phyloP scores from a whole-genome alignment of 2,329 filamentous ascomycete species.

The Orbilia quercus region DNA sequence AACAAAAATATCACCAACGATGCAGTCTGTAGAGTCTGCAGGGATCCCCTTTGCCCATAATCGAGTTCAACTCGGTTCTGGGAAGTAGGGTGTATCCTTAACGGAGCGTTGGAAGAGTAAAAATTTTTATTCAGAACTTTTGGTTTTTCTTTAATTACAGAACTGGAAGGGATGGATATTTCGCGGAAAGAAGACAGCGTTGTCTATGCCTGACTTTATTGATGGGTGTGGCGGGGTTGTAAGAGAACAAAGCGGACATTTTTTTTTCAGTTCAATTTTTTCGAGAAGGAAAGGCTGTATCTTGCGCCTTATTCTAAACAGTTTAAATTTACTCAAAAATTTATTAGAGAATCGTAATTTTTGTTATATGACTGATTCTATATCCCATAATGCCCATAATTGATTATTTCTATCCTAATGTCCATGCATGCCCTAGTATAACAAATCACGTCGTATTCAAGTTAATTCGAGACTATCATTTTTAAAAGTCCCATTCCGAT shows the following conservation, averaged over 20 bases:
- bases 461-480: no score
- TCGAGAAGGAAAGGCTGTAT: no score
- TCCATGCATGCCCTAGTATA: no score
- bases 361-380: background rate
- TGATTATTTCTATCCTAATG: no score
- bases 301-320: no score
- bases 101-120: constrained; percentile 83
- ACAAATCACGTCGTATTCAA: no score
- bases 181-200: constrained; percentile 54
- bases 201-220: constrained; percentile 52
- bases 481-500: no score
- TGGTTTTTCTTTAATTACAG: constrained; percentile 44
- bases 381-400: no score
- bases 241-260: constrained; percentile 62
- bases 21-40: constrained; percentile 80
- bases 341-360: no score
- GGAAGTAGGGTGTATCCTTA: constrained; percentile 75
- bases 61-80: constrained; percentile 9
- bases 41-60: constrained; percentile 72
- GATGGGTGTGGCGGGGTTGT: constrained; percentile 57
- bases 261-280: background rate
- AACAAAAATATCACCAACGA: constrained; percentile 69
- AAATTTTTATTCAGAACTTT: constrained; percentile 59
- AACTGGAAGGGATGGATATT: constrained; percentile 20
- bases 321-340: no score